Evolutionary conservation across 2,329 filamentous ascomycete species (phyloP), one percentile per base, ranked within the genome.

Genomic region (Colletotrichum zoysiae): DNA sequence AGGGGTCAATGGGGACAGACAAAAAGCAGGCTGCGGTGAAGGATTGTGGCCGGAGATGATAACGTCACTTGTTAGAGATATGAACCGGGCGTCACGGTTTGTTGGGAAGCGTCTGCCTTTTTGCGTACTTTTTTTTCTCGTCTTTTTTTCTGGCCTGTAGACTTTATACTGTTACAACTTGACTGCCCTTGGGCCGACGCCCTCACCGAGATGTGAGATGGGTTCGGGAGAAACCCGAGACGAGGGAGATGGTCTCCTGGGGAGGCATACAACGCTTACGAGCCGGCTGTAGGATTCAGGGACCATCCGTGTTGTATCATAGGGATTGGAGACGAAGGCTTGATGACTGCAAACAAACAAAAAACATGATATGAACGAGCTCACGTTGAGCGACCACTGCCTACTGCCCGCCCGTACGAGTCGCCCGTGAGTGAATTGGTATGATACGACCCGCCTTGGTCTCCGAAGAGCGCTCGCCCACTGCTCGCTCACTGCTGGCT

Each of bases 251-350:
- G 16, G 67, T 48, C 56, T 67, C 61, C 50, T 51, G 42, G 30
- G 59, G 57, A 57, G 67, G 67, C 56, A 53, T 44, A 44, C 61
- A 62, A 61, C 20, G 70, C 62, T 57, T 51, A 50, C 42, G 53
- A 73, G 62, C 30, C 67, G 65, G 67, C 67, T 73, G 70, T 73
- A 73, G 70, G 67, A 73, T 73, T 73, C 67, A 56, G 70, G 60
- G 62, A 71, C 67, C 67, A 71, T 51, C 62, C 53, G 59, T 73
- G 67, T 73, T 73, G 70, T 73, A 73, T 73, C 70, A 73, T 73
- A 73, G 70, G 56, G 67, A 66, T 70, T 65, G 70, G 70, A 71
- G 70, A 71, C 51, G 67, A 51, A 65, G 67, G 70, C 55, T 73
- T 73, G 65, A 73, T 71, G 67, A 73, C 46, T 23, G 46, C 44